These are phyloP conservation scores for Musa balbisiana DNA, from an alignment of 202 grass and related monocot species.

Conservation along the genomic window DNA sequence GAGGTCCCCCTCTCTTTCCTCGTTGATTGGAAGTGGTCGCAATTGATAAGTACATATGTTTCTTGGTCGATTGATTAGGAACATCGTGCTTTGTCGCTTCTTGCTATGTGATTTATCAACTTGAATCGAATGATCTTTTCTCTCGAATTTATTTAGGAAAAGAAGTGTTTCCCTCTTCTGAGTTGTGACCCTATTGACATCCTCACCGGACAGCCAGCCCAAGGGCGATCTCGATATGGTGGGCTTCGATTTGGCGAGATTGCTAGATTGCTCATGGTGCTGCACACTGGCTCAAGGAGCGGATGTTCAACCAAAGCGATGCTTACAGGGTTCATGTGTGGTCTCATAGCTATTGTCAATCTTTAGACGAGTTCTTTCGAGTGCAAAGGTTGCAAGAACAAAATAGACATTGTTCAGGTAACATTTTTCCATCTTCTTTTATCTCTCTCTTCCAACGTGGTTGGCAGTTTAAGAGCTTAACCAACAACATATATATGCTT, in stretches of 20 bases:
- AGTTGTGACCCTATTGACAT: neutral
- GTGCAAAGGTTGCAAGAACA: constrained; percentile 94
- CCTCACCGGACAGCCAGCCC: too few relatives aligned
- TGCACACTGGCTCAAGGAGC: constrained; percentile 92
- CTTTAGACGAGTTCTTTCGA: constrained; percentile 91
- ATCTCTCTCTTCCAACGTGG: neutral
- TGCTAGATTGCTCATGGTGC: constrained; percentile 86
- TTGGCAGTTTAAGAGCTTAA: too few relatives aligned
- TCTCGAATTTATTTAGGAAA: neutral
- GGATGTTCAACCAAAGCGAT: constrained; percentile 92
- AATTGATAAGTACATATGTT: too few relatives aligned
- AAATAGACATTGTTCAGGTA: constrained; percentile 94
- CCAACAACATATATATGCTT: too few relatives aligned
- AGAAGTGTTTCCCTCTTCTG: neutral
- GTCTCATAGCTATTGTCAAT: constrained; percentile 87
- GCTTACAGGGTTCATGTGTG: constrained; percentile 78
- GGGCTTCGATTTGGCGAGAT: neutral
- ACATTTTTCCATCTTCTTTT: neutral
- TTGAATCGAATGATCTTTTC: too few relatives aligned
- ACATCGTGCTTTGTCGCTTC: too few relatives aligned
- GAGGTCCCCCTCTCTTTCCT: constrained; percentile 35
- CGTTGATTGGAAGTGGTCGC: too few relatives aligned
- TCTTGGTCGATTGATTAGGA: too few relatives aligned
- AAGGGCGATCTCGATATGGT: neutral
- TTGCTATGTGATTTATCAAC: too few relatives aligned